These are phyloP conservation scores for Trametes versicolor DNA, from an alignment of 1,284 basidiomycete genomes.

Conservation along the genomic window DNA sequence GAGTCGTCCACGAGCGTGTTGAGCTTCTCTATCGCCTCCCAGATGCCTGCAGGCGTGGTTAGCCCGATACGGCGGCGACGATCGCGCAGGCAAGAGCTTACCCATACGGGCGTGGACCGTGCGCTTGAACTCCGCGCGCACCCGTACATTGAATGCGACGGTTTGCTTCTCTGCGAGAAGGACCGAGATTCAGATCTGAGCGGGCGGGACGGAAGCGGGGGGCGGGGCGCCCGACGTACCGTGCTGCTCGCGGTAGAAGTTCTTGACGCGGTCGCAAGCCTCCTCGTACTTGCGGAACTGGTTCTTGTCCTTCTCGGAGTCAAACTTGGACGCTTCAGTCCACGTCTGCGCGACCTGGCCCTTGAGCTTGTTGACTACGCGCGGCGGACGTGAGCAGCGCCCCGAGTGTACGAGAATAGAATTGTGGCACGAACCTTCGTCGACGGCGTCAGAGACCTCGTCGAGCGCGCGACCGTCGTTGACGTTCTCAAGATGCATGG, in stretches of 20 bases:
- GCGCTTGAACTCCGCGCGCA: conserved; percentile 77
- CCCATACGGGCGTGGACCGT: conserved; percentile 74
- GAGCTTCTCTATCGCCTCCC: conserved; percentile 93
- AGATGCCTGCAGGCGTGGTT: conserved; percentile 56
- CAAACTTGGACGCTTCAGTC: conserved; percentile 73
- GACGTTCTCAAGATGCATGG: conserved; percentile 30
- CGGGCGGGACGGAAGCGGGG: conserved; percentile 11
- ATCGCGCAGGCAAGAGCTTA: conserved; percentile 25
- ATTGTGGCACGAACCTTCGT: conserved; percentile 61
- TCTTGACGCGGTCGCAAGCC: conserved; percentile 90
- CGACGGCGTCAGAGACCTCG: conserved; percentile 76
- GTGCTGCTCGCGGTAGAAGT: conserved; percentile 91
- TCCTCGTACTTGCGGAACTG: conserved; percentile 77
- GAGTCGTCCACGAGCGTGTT: conserved; percentile 91
- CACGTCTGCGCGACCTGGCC: conserved; percentile 55
- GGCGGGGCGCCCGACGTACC: conserved; percentile 50
- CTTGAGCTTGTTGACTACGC: conserved; percentile 80
- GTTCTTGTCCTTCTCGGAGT: conserved; percentile 80
- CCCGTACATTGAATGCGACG: conserved; percentile 82
- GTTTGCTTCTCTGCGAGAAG: conserved; percentile 81
- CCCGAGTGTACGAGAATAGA: neutral
- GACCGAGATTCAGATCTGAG: conserved; percentile 2
- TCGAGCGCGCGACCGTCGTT: conserved; percentile 55
- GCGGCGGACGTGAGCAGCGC: conserved; percentile 1
- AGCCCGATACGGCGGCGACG: conserved; percentile 15